Conservation (phyloP, 176 grass and related monocot species). For the Eleusine coracana region DNA sequence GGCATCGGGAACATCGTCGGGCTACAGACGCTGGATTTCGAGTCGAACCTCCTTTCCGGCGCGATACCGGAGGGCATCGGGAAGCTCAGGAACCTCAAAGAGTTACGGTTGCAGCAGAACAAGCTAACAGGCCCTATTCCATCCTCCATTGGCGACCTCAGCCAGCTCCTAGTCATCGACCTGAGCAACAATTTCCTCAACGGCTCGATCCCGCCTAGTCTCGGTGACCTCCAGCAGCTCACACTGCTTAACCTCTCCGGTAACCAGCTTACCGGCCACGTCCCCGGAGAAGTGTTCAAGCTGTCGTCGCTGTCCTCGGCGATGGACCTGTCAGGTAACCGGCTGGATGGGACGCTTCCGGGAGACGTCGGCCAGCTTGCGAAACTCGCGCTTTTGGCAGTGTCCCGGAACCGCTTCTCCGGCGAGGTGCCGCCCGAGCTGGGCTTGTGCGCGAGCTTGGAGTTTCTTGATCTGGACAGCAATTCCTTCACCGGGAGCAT, state of each 20-base stretch:
- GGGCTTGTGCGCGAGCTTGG: conserved; percentile 45
- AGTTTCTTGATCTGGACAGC: conserved; percentile 49
- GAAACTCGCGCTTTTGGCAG: conserved; percentile 41
- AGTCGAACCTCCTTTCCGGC: conserved; percentile 38
- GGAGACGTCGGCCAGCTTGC: conserved; percentile 14
- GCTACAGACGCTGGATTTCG: conserved; percentile 34
- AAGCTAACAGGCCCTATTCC: conserved; percentile 39
- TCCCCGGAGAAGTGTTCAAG: conserved; percentile 19
- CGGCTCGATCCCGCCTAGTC: conserved; percentile 28
- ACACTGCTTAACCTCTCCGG: conserved; percentile 18
- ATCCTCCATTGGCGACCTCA: conserved; percentile 38
- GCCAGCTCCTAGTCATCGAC: conserved; percentile 29
- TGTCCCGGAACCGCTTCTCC: conserved; percentile 42
- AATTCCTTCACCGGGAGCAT: conserved; percentile 49
- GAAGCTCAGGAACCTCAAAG: conserved; percentile 45
- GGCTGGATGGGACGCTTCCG: conserved; percentile 39
- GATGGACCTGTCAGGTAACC: conserved; percentile 56
- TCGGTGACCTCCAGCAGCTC: conserved; percentile 11
- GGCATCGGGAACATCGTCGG: conserved; percentile 23
- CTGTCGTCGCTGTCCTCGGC: background rate
- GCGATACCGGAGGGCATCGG: conserved; percentile 44
- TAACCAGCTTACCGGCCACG: conserved; percentile 8
- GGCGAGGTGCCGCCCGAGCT: conserved; percentile 39
- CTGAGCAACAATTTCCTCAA: conserved; percentile 10
- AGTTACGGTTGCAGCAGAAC: conserved; percentile 34